phyloP scores from a whole-genome alignment of 768 basidiomycete genomes.

The Boletus sp. region DNA sequence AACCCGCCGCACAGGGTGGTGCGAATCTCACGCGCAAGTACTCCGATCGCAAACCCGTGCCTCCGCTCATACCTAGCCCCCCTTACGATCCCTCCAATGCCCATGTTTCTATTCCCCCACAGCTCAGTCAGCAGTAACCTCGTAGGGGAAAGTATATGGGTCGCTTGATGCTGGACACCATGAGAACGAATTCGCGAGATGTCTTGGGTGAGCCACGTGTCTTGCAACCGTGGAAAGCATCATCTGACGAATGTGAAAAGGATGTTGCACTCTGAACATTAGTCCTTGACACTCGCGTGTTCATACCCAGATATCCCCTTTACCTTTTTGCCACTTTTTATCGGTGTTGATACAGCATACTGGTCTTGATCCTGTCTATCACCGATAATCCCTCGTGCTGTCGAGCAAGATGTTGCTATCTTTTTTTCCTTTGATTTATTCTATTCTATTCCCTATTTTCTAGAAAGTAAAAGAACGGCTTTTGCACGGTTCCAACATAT shows the following conservation, averaged over 20 bases:
- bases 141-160: neutral
- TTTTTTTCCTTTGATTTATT: neutral
- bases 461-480: neutral
- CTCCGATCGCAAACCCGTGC: slow-evolving; percentile 34
- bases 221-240: neutral
- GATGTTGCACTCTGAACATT: neutral
- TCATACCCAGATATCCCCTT: slow-evolving; percentile 1
- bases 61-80: slow-evolving; percentile 23
- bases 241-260: neutral
- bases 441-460: neutral
- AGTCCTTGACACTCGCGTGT: neutral
- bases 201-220: slow-evolving; percentile 6
- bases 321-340: neutral
- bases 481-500: neutral
- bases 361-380: slow-evolving; percentile 5
- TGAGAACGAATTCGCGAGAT: neutral
- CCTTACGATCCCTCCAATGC: slow-evolving; percentile 22
- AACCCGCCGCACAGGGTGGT: slow-evolving; percentile 20
- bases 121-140: slow-evolving; percentile 10
- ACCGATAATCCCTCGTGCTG: slow-evolving; percentile 11
- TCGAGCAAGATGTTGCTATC: slow-evolving; percentile 14
- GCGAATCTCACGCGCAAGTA: slow-evolving; percentile 34
- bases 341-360: slow-evolving; percentile 1
- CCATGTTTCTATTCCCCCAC: slow-evolving; percentile 23
- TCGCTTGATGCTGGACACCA: slow-evolving; percentile 1